phyloP scores from a whole-genome alignment of 345 rosid genomes.

The Acer saccharum region DNA sequence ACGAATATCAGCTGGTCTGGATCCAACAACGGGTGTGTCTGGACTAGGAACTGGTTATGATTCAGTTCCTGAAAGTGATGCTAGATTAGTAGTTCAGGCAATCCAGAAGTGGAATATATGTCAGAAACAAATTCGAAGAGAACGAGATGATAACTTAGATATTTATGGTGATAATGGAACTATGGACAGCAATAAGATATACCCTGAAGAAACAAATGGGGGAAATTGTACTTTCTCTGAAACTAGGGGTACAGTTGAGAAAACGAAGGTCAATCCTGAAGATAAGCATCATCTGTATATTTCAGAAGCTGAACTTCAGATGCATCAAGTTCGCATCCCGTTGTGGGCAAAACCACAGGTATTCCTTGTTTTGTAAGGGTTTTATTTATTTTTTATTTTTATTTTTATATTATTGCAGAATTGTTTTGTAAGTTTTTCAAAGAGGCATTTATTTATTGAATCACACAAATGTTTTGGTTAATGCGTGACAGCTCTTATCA shows the following conservation, averaged over 20 bases:
- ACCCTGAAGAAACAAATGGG: constrained; percentile 61
- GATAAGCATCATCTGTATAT: constrained; percentile 73
- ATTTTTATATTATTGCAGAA: too few species aligned
- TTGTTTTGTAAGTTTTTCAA: background rate
- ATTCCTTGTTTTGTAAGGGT: constrained; percentile 20
- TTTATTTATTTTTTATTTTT: background rate
- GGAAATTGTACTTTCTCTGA: constrained; percentile 40
- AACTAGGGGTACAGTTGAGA: constrained; percentile 29
- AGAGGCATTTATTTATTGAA: constrained; percentile 6
- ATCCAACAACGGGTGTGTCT: constrained; percentile 31
- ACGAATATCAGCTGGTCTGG: constrained; percentile 41
- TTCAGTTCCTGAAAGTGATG: constrained; percentile 60
- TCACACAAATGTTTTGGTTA: background rate
- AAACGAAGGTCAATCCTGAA: constrained; percentile 35
- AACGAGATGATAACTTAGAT: constrained; percentile 71
- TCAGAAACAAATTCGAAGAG: constrained; percentile 72
- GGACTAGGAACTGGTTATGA: constrained; percentile 47
- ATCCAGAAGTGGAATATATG: constrained; percentile 86
- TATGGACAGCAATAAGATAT: constrained; percentile 63
- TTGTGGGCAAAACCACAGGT: constrained; percentile 83
- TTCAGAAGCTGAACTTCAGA: constrained; percentile 81
- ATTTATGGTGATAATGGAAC: constrained; percentile 81
- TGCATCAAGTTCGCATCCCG: constrained; percentile 51
- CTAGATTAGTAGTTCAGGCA: constrained; percentile 64
- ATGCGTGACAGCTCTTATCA: background rate